A percentile compares a stretch with the other conserved stretches of the same genome.
These are phyloP conservation scores for Porphyrellus cyaneotinctus DNA, from an alignment of 768 basidiomycete genomes.

Conservation along the genomic window DNA sequence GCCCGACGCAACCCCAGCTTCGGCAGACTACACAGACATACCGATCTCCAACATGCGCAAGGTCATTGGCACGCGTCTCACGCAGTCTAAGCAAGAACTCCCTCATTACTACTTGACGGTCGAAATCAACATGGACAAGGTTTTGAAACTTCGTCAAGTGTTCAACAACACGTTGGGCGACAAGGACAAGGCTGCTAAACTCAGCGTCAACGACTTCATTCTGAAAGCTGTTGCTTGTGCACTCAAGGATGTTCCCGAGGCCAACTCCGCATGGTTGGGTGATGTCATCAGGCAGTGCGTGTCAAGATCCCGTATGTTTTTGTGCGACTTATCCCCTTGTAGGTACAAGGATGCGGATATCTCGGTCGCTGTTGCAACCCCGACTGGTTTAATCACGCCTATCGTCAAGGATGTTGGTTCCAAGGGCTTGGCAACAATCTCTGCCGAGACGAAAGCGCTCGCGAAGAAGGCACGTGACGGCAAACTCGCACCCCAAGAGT, in stretches of 20 bases:
- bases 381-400: slow-evolving; percentile 93
- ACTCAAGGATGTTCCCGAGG: slow-evolving; percentile 92
- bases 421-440: slow-evolving; percentile 91
- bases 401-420: slow-evolving; percentile 91
- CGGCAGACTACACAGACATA: slow-evolving; percentile 79
- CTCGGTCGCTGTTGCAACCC: slow-evolving; percentile 94
- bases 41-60: slow-evolving; percentile 94
- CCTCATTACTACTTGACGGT: slow-evolving; percentile 97
- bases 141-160: slow-evolving; percentile 87
- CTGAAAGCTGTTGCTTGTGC: slow-evolving; percentile 93
- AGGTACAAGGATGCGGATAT: slow-evolving; percentile 98
- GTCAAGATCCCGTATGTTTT: neutral
- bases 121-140: slow-evolving; percentile 95
- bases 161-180: slow-evolving; percentile 88
- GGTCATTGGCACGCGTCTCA: slow-evolving; percentile 84
- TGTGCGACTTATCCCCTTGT: neutral
- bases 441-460: slow-evolving; percentile 85
- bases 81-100: slow-evolving; percentile 90
- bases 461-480: slow-evolving; percentile 97
- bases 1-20: slow-evolving; percentile 45
- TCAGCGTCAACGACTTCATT: slow-evolving; percentile 98
- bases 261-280: slow-evolving; percentile 96
- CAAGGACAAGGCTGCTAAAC: slow-evolving; percentile 87
- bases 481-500: slow-evolving; percentile 91
- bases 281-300: slow-evolving; percentile 92